Conservation (phyloP, 306 rosid species). For the Albizia julibrissin region DNA sequence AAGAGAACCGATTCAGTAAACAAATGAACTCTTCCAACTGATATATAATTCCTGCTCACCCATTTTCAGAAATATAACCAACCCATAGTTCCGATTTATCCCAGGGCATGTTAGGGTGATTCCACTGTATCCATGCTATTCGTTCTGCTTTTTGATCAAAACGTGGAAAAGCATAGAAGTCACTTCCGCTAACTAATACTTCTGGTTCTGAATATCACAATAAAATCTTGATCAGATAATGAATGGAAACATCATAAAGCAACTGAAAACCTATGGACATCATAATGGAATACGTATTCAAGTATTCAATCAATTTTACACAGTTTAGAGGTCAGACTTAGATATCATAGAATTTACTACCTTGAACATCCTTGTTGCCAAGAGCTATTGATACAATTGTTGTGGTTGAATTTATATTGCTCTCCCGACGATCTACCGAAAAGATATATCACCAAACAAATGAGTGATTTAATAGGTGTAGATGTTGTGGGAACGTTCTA, state of each 20-base stretch:
- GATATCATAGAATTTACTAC: slow-evolving; percentile 45
- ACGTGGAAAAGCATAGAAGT: slow-evolving; percentile 95
- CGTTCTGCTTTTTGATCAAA: slow-evolving; percentile 71
- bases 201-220: slow-evolving; percentile 63
- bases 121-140: slow-evolving; percentile 95
- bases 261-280: slow-evolving; percentile 9
- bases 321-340: not conserved
- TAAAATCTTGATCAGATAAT: slow-evolving; percentile 14
- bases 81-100: slow-evolving; percentile 96
- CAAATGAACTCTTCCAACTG: not conserved
- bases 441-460: slow-evolving; percentile 18
- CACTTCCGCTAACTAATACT: slow-evolving; percentile 71
- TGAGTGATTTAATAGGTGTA: slow-evolving; percentile 5
- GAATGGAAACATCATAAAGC: slow-evolving; percentile 18
- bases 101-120: slow-evolving; percentile 97
- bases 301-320: slow-evolving; percentile 5
- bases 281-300: slow-evolving; percentile 4
- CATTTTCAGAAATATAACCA: slow-evolving; percentile 86
- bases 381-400: slow-evolving; percentile 69
- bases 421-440: slow-evolving; percentile 69
- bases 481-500: not conserved
- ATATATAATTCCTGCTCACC: slow-evolving; percentile 57
- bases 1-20: not conserved
- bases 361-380: slow-evolving; percentile 56
- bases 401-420: slow-evolving; percentile 63